A percentile compares a stretch with the other conserved stretches of the same genome.
Evolutionary conservation across 2,329 filamentous ascomycete species (phyloP).

Genomic region (Verticillium isaacii): DNA sequence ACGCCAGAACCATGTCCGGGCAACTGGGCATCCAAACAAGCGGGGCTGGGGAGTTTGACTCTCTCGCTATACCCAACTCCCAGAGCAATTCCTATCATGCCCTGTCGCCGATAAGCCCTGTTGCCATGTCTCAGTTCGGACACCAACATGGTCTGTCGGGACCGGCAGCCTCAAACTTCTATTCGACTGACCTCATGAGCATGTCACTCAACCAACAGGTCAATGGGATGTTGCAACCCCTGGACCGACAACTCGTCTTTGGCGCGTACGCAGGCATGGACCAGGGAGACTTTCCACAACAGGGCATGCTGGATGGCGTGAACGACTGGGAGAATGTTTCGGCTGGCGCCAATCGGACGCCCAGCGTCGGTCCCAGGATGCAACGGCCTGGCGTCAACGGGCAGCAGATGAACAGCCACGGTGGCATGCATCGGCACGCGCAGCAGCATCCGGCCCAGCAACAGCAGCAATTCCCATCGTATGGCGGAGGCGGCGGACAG

Average conservation of each 20-base stretch:
- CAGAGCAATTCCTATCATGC: conserved; percentile 37
- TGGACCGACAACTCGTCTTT: conserved; percentile 73
- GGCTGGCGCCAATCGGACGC: conserved; percentile 16
- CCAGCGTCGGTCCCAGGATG: conserved; percentile 10
- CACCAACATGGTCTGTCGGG: not conserved
- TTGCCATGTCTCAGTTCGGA: conserved; percentile 32
- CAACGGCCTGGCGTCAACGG: not conserved
- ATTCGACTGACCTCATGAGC: conserved; percentile 48
- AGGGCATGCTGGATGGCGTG: conserved; percentile 32
- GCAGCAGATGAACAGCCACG: not conserved
- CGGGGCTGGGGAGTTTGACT: conserved; percentile 33
- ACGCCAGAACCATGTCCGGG: conserved; percentile 30
- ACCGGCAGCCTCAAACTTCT: conserved; percentile 26
- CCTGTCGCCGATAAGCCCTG: conserved; percentile 49
- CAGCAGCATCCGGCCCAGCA: not conserved
- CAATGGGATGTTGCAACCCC: conserved; percentile 56
- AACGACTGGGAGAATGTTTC: conserved; percentile 37
- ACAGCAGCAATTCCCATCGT: not conserved
- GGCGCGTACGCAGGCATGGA: conserved; percentile 57
- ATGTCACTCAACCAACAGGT: conserved; percentile 45
- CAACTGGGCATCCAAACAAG: conserved; percentile 35
- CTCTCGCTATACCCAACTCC: conserved; percentile 34
- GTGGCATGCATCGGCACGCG: not conserved
- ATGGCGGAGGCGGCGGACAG: conserved; percentile 19
- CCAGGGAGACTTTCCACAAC: conserved; percentile 22